Conservation (phyloP, 2,329 filamentous ascomycete genomes). For the Botryosphaeria dothidea region DNA sequence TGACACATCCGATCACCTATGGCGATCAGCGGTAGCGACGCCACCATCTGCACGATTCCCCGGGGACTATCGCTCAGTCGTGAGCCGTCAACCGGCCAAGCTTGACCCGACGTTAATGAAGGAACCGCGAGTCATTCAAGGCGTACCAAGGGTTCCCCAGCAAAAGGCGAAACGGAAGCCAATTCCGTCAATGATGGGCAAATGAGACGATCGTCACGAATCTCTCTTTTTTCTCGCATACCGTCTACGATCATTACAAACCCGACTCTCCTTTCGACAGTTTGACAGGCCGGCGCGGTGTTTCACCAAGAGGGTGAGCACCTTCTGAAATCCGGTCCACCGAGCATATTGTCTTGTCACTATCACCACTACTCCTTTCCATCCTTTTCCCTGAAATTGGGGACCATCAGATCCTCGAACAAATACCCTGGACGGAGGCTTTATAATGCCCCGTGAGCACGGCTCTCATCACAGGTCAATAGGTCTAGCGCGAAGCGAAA, state of each 20-base stretch:
- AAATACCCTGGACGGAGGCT: background rate
- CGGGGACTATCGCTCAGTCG: conserved; percentile 54
- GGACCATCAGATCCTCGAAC: background rate
- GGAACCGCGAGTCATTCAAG: conserved; percentile 86
- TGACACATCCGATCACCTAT: conserved; percentile 76
- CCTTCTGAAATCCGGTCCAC: background rate
- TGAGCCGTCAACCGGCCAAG: conserved; percentile 67
- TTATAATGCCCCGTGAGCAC: background rate
- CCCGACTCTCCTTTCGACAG: background rate
- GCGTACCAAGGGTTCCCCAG: conserved; percentile 66
- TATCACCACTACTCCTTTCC: background rate
- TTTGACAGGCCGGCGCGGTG: background rate
- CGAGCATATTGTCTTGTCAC: background rate
- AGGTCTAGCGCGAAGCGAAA: background rate
- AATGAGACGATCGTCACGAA: conserved; percentile 18
- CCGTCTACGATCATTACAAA: conserved; percentile 13
- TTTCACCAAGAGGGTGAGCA: background rate
- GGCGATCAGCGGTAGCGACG: conserved; percentile 65
- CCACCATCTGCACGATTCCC: conserved; percentile 57
- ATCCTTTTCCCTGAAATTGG: background rate
- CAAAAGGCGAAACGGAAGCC: conserved; percentile 52
- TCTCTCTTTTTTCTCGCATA: background rate
- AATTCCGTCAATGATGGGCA: conserved; percentile 44
- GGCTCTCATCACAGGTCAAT: background rate
- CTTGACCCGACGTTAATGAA: conserved; percentile 87